These are phyloP conservation scores for Hirsutella thompsonii DNA, from an alignment of 2,329 filamentous ascomycete species.

Conservation along the genomic window DNA sequence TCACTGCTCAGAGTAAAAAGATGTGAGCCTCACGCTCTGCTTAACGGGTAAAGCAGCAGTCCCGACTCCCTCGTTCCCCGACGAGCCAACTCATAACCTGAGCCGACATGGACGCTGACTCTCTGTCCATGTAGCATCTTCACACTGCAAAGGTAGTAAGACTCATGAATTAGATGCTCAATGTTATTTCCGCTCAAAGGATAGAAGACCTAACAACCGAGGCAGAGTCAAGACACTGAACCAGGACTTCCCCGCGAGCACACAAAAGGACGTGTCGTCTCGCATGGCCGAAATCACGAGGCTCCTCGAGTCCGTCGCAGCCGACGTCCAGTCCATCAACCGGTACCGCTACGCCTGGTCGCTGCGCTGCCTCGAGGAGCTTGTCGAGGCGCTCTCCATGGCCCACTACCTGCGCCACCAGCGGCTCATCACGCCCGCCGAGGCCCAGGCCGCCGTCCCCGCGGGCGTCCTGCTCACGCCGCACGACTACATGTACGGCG, in stretches of 20 bases:
- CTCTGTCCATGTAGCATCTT: constrained; percentile 19
- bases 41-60: not conserved
- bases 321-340: constrained; percentile 68
- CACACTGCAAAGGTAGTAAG: constrained; percentile 22
- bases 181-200: too few relatives aligned
- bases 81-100: not conserved
- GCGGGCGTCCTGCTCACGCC: constrained; percentile 52
- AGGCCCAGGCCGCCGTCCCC: constrained; percentile 38
- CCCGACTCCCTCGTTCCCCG: not conserved
- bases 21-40: constrained; percentile 48
- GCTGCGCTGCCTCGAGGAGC: constrained; percentile 83
- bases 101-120: not conserved
- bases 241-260: constrained; percentile 50
- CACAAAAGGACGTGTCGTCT: constrained; percentile 55
- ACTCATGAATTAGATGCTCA: too few relatives aligned
- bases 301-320: constrained; percentile 53
- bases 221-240: constrained; percentile 52
- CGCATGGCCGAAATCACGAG: constrained; percentile 59
- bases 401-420: constrained; percentile 75
- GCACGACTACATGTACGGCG: constrained; percentile 78
- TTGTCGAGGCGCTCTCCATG: constrained; percentile 84
- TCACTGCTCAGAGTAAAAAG: constrained; percentile 92
- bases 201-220: too few relatives aligned
- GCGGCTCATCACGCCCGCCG: constrained; percentile 54
- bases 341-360: constrained; percentile 69